These are phyloP conservation scores for Ceratobasidium sp. DNA, from an alignment of 1,284 basidiomycete species.

Conservation along the genomic window DNA sequence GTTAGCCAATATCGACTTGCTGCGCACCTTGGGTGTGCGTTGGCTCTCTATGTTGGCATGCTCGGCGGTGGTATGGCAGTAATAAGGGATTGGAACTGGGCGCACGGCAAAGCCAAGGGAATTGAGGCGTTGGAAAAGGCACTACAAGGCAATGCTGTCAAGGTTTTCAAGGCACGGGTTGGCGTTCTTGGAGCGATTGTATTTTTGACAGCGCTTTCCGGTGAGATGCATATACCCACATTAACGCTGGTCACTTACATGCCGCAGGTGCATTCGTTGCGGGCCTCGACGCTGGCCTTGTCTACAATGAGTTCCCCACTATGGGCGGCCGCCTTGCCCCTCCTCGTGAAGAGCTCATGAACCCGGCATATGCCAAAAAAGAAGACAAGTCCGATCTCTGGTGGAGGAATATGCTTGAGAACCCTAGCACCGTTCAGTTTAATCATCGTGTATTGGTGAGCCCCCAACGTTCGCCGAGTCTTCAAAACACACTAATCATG, in stretches of 20 bases:
- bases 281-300: constrained; percentile 91
- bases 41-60: constrained; percentile 91
- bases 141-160: constrained; percentile 63
- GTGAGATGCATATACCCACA: constrained; percentile 53
- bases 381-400: constrained; percentile 74
- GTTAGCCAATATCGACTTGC: constrained; percentile 97
- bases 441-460: constrained; percentile 89
- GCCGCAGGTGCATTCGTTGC: constrained; percentile 91
- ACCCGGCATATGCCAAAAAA: constrained; percentile 71
- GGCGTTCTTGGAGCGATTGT: constrained; percentile 75
- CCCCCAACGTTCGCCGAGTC: constrained; percentile 18
- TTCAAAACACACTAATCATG: constrained; percentile 26
- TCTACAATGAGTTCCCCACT: constrained; percentile 97
- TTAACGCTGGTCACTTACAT: constrained; percentile 39
- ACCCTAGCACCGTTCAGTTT: constrained; percentile 97
- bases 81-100: constrained; percentile 81
- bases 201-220: constrained; percentile 87
- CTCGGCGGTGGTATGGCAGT: constrained; percentile 80
- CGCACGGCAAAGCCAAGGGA: constrained; percentile 49
- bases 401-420: constrained; percentile 95
- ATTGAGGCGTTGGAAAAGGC: constrained; percentile 58
- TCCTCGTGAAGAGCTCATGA: constrained; percentile 82
- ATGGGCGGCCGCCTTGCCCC: constrained; percentile 92
- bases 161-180: constrained; percentile 65
- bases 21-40: constrained; percentile 88